Base-by-base conservation (phyloP, 352 stramenopile species). In the Pythium pyrilobum region DNA sequence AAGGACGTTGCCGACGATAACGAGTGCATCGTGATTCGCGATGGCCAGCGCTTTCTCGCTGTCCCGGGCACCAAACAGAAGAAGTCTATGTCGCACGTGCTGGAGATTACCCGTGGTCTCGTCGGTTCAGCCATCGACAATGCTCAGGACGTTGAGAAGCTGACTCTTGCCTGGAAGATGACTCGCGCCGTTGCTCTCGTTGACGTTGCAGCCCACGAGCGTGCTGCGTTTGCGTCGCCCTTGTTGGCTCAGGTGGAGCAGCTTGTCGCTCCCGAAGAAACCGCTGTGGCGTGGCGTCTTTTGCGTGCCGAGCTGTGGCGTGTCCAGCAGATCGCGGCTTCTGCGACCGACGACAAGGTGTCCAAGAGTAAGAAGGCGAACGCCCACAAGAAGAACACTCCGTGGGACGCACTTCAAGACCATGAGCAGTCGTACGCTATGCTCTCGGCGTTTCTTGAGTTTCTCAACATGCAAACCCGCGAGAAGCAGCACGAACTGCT, bases 161-260 rank as follows among this genome's bases (percentile, higher is more conserved):
- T 89, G 9, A 68, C 74, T n/a, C n/a, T 79, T 25, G 70, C 64
- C n/a, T 92, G 81, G 81, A 87, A 88, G 53, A 75, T 84, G 28
- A 82, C 69, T 43, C 78, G 81, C 24, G 72, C 74, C 3, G 61
- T 89, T 18, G 69, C 80, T 18, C 36, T 85, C 11, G 36, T 90
- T 16, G 65, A 70, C 12, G 33, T 85, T 13, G 38, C 81, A 24
- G 53, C 69, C 29, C 48, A 49, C 10, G 66, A 82, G 24, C 24
- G 86, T 24, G 59, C 72, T 0, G 42, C 29, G 23, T 89, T 90
- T 42, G 67, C 69, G 2, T 62, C 55, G 13, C 64, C 74, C 3
- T 24, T 76, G n/a, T 56, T 92, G 23, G 53, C 68, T 13, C 40
- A 38, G 20, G 18, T 57, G 4, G 40, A 28, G 39, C 55, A 72